Base-by-base conservation (phyloP, 140 eudicot species). In the Oenanthe javanica region DNA sequence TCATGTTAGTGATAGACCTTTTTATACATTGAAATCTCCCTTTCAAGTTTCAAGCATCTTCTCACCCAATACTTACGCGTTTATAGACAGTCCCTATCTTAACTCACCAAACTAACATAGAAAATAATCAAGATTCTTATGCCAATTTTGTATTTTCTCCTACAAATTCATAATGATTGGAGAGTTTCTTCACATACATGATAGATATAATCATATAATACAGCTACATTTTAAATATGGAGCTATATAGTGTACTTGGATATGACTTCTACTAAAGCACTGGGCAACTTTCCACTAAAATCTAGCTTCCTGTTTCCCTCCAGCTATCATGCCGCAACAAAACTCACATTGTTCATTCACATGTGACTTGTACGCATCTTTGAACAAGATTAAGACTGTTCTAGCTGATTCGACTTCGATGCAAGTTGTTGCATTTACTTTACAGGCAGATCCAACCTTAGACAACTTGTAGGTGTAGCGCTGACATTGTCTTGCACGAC, bases 51-150 rank as follows among this genome's bases (percentile, higher is more conserved):
- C 9, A 42, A 42, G 49, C 48, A 71, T 38, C 31, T 72, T 72
- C 77, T 72, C 14, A 3, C 51, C 50, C 74, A 21, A 19, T 72
- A 72, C 25, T 72, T 40, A 72, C 77, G 77, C 77, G 77, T 72
- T 72, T 72, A 45, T 40, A 16, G 49, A 71, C 50, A 36, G 76
- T 43, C 77, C 51, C 50, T 43, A 0, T 72, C 77, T 43, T 72
- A 9, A 72, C 23, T 43, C 31, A 40, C 52, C 52, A 72, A 72
- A 72, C 74, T 67, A 72, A 45, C 48, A 18, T 1, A 46, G 50
- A 43, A 43, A 72, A 3, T 16, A 2, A 19, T 40, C 15, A 19
- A 21, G 18, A 72, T 21, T 72, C 50, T 40, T 19, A 43, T 42
- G 18, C 1, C 21, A 19, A 16, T 42, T 72, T 42, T 19, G 31